phyloP scores from a whole-genome alignment of 2,329 filamentous ascomycete genomes.

The Colletotrichum falcatum region DNA sequence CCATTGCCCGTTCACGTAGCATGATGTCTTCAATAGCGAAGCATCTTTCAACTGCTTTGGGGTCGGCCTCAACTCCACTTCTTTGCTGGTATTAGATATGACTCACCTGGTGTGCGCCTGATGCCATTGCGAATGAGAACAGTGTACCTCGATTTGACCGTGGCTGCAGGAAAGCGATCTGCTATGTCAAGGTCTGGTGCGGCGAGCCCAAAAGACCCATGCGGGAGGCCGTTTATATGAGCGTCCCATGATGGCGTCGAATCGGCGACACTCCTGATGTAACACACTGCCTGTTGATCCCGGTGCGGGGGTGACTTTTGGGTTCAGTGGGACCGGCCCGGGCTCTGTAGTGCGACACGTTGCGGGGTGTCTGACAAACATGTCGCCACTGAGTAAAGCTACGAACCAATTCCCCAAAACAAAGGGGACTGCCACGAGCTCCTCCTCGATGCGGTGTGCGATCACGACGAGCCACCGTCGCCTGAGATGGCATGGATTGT shows the following conservation, averaged over 20 bases:
- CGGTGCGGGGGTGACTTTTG: constrained; percentile 27
- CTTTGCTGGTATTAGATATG: background rate
- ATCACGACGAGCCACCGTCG: constrained; percentile 12
- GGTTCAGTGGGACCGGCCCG: constrained; percentile 36
- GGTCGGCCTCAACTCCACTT: background rate
- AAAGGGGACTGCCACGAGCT: background rate
- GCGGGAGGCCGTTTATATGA: constrained; percentile 31
- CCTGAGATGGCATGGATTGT: constrained; percentile 14
- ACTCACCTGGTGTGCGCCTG: constrained; percentile 23
- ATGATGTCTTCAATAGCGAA: constrained; percentile 75
- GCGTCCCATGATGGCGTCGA: constrained; percentile 20
- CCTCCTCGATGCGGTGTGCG: background rate
- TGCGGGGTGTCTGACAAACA: constrained; percentile 30
- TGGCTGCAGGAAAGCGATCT: constrained; percentile 16
- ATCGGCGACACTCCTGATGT: constrained; percentile 8
- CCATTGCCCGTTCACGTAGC: constrained; percentile 84
- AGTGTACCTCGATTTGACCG: constrained; percentile 10
- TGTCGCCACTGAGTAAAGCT: constrained; percentile 20
- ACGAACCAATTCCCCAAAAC: constrained; percentile 17
- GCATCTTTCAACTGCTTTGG: constrained; percentile 66
- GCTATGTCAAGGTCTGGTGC: constrained; percentile 1
- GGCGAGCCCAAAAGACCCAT: background rate
- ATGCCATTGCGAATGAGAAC: constrained; percentile 24
- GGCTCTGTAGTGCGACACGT: constrained; percentile 21
- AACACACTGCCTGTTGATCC: constrained; percentile 20